Evolutionary conservation across 2,329 filamentous ascomycete genomes (phyloP).

Genomic region (Madurella mycetomatis): DNA sequence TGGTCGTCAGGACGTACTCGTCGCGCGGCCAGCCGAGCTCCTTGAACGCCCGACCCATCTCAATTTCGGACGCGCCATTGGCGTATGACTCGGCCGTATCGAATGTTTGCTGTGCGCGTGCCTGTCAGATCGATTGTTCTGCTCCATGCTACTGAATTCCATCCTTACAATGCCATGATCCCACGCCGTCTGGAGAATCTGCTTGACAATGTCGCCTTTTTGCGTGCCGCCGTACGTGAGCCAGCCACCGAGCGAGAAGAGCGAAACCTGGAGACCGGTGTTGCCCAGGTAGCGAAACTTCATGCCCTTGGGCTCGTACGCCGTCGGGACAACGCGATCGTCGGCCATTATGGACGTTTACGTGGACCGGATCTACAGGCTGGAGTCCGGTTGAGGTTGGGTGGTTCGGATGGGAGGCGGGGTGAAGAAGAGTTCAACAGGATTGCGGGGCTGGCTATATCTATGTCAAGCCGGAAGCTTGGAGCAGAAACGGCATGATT

Average conservation of each 20-base stretch:
- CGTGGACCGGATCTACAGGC: neutral
- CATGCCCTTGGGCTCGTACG: slow-evolving; percentile 46
- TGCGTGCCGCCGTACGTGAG: slow-evolving; percentile 64
- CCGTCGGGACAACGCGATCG: slow-evolving; percentile 20
- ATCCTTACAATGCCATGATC: slow-evolving; percentile 42
- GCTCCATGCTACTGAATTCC: no score
- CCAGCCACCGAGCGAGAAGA: slow-evolving; percentile 67
- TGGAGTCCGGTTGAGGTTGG: neutral
- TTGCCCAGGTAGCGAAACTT: slow-evolving; percentile 68
- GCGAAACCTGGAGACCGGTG: slow-evolving; percentile 69
- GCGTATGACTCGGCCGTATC: slow-evolving; percentile 50
- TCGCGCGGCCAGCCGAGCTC: slow-evolving; percentile 49
- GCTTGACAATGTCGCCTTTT: slow-evolving; percentile 36
- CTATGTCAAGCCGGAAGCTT: neutral
- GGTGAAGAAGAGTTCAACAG: neutral
- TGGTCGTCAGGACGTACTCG: slow-evolving; percentile 51
- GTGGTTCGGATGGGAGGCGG: neutral
- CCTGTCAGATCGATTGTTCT: slow-evolving; percentile 6
- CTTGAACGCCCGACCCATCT: slow-evolving; percentile 49
- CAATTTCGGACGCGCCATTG: slow-evolving; percentile 44
- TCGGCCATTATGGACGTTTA: slow-evolving; percentile 16
- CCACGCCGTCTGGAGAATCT: slow-evolving; percentile 46
- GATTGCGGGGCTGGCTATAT: neutral
- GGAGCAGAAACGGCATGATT: neutral
- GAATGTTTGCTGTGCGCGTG: slow-evolving; percentile 40